A percentile compares a stretch with the other conserved stretches of the same genome.
Evolutionary conservation across 306 rosid genomes (phyloP).

Genomic region (Fragaria ananassa): DNA sequence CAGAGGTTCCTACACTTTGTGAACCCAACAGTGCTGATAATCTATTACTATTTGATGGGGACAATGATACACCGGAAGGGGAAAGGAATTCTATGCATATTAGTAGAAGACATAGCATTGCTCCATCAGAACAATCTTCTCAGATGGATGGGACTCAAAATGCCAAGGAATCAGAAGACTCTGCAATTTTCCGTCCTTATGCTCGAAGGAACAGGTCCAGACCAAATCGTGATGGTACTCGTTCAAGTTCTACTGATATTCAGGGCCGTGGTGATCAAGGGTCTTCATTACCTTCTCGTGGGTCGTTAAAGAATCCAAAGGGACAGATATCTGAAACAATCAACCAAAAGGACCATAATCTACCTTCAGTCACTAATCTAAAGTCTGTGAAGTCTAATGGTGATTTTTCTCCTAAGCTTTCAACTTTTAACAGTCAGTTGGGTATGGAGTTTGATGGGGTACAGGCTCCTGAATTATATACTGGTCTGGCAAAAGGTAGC

Average conservation of each 20-base stretch:
- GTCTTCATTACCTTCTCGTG: slow-evolving; percentile 43
- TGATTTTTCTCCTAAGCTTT: slow-evolving; percentile 40
- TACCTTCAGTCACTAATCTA: slow-evolving; percentile 50
- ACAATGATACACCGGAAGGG: slow-evolving; percentile 60
- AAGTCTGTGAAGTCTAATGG: slow-evolving; percentile 71
- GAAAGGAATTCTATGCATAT: slow-evolving; percentile 59
- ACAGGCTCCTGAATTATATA: slow-evolving; percentile 32
- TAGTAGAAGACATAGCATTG: slow-evolving; percentile 51
- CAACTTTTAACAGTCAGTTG: slow-evolving; percentile 38
- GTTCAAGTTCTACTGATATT: slow-evolving; percentile 38
- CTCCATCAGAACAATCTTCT: slow-evolving; percentile 87
- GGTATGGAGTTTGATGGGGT: slow-evolving; percentile 50
- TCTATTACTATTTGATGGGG: slow-evolving; percentile 80
- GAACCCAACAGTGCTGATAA: slow-evolving; percentile 98
- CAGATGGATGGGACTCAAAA: slow-evolving; percentile 77
- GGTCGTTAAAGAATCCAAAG: slow-evolving; percentile 57
- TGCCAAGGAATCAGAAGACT: slow-evolving; percentile 90
- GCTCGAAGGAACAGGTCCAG: slow-evolving; percentile 93
- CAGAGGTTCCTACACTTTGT: slow-evolving; percentile 67
- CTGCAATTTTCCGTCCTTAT: slow-evolving; percentile 88
- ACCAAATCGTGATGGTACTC: slow-evolving; percentile 72
- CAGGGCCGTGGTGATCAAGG: slow-evolving; percentile 36
- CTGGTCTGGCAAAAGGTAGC: slow-evolving; percentile 35
- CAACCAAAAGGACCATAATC: slow-evolving; percentile 55
- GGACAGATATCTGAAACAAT: slow-evolving; percentile 45